These are phyloP conservation scores for Russula ochroleuca DNA, from an alignment of 768 basidiomycete genomes.

Conservation along the genomic window DNA sequence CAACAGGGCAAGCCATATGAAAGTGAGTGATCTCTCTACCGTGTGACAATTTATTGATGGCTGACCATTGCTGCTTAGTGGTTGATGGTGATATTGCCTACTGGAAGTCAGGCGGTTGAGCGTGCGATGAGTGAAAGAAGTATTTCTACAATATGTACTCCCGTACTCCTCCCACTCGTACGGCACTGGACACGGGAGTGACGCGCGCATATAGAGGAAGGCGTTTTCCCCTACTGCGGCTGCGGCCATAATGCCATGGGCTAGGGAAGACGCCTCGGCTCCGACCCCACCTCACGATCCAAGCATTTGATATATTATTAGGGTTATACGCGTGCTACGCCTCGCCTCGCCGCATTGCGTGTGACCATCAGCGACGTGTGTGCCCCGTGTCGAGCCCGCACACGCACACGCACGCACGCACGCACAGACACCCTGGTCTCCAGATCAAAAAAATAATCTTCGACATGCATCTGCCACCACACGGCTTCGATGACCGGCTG, in stretches of 20 bases:
- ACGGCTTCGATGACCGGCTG: not conserved
- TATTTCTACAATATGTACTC: conserved; percentile 8
- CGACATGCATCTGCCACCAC: not conserved
- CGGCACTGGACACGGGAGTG: not conserved
- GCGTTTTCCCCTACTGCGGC: not conserved
- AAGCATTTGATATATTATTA: not conserved
- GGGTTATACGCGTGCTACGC: not conserved
- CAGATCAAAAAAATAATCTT: not conserved
- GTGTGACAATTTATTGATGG: not conserved
- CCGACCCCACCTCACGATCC: not conserved
- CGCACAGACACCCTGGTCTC: too few species aligned
- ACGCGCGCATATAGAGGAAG: conserved; percentile 1
- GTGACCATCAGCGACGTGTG: not conserved
- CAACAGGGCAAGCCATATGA: conserved; percentile 98
- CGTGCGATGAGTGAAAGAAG: conserved; percentile 1
- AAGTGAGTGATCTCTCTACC: conserved; percentile 47
- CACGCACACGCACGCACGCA: not conserved
- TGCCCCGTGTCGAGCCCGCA: not conserved
- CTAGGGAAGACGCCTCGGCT: not conserved
- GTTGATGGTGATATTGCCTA: conserved; percentile 87
- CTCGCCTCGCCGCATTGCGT: not conserved
- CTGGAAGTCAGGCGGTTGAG: conserved; percentile 73
- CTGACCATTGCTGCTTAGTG: conserved; percentile 44
- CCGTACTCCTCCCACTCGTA: not conserved
- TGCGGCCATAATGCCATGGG: conserved; percentile 7